Base-by-base conservation (phyloP, 768 basidiomycete species). In the Leccinum boreale region DNA sequence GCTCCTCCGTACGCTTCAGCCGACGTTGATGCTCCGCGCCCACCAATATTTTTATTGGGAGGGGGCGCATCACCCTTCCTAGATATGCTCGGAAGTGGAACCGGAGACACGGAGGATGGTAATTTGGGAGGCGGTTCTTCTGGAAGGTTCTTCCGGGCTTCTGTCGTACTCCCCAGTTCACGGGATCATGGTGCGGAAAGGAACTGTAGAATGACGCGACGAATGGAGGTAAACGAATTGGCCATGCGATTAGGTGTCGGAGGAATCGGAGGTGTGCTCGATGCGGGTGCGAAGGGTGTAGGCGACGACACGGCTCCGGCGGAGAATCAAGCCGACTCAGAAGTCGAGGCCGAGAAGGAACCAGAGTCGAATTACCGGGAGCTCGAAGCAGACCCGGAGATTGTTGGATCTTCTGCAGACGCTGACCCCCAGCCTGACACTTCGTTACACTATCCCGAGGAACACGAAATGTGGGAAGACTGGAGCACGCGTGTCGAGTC, bases 181-280 rank as follows among this genome's bases (percentile, higher is more conserved):
- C 83, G 92, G 12, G 85, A 86, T 11, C 67, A 77, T 26, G 62
- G 66, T 2, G 72, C 75, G 11, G 92, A 94, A 67, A 78, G 77
- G 46, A 70, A 75, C 8, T 81, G 77, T 51, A 82, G 92, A 48
- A 77, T 86, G 58, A 73, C 75, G 4, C 77, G 92, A 35, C 78
- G 92, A 57, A 77, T 83, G 56, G 87, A 92, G 63, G 83, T 92
- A 55, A 94, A 94, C 68, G 86, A 90, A 65, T 73, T 94, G 47
- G 85, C 83, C 0, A 87, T 91, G 79, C 83, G 89, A n/a, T 90
- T 92, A 85, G 92, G 84, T 5, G 78, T 92, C 36, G 89, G 87
- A 33, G 81, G 82, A 0, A 79, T 91, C 7, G 92, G 92, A 10
- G 92, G 92, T 11, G 65, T 75, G 7, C 66, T 92, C 6, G 85